Evolutionary conservation across 805 yeast genomes (phyloP).

Genomic region (Metschnikowia henanensis): DNA sequence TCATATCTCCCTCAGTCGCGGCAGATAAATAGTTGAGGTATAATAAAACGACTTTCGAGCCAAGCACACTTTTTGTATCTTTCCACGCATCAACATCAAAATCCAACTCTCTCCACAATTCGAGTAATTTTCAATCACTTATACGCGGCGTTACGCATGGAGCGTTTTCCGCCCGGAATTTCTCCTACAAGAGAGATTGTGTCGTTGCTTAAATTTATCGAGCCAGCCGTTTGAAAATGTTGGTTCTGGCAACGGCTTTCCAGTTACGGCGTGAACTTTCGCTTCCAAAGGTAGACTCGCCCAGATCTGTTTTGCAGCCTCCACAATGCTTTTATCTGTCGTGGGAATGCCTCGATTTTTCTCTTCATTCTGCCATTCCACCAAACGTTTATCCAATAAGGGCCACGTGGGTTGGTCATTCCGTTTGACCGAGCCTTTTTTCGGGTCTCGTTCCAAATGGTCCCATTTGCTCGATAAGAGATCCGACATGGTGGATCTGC

Average conservation of each 20-base stretch:
- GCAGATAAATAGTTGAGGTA: no score
- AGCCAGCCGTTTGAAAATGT: neutral
- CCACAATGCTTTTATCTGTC: neutral
- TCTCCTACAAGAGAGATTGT: neutral
- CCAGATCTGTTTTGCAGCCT: neutral
- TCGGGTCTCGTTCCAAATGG: neutral
- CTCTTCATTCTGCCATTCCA: neutral
- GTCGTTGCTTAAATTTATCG: neutral
- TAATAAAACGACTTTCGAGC: no score
- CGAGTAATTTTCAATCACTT: no score
- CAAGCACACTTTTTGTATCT: no score
- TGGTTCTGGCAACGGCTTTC: neutral
- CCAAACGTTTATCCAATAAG: neutral
- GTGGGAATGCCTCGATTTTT: neutral
- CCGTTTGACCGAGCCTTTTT: neutral
- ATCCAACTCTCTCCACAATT: no score
- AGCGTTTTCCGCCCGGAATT: no score
- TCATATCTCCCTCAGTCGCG: no score
- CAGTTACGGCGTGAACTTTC: neutral
- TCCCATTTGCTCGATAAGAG: neutral
- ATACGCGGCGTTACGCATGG: no score
- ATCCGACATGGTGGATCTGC: neutral
- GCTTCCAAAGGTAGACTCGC: neutral
- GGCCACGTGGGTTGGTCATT: neutral
- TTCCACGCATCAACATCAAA: no score